phyloP scores from a whole-genome alignment of 306 rosid genomes.

The Hylodesmum podocarpum region DNA sequence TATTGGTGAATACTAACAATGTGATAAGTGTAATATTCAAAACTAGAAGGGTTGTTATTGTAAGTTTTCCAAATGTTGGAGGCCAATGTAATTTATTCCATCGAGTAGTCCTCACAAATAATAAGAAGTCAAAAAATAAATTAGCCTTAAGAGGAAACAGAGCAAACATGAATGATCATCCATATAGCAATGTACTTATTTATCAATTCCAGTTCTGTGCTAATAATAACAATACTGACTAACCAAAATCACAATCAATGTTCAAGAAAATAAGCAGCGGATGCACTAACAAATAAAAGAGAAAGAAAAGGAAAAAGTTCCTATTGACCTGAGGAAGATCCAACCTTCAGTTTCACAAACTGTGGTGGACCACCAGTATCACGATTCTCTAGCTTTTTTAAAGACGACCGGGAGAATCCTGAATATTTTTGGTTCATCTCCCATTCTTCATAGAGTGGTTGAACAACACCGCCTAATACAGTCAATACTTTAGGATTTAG shows the following conservation, averaged over 20 bases:
- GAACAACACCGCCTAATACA: constrained; percentile 82
- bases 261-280: background rate
- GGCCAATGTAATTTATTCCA: background rate
- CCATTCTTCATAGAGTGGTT: constrained; percentile 89
- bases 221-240: background rate
- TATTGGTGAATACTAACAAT: background rate
- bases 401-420: constrained; percentile 67
- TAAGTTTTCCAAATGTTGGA: background rate
- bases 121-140: background rate
- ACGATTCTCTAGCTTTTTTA: constrained; percentile 57
- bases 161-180: background rate
- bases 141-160: background rate
- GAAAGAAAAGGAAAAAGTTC: background rate
- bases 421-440: constrained; percentile 83
- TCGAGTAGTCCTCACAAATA: background rate
- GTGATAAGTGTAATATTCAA: background rate
- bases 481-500: constrained; percentile 66
- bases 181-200: background rate
- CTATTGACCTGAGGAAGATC: constrained; percentile 47
- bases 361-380: constrained; percentile 80
- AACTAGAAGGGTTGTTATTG: background rate
- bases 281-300: background rate
- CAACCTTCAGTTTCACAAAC: constrained; percentile 90
- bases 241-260: background rate
- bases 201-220: background rate